Evolutionary conservation across 2,329 filamentous ascomycete genomes (phyloP).

Genomic region (Monosporascus sp.): DNA sequence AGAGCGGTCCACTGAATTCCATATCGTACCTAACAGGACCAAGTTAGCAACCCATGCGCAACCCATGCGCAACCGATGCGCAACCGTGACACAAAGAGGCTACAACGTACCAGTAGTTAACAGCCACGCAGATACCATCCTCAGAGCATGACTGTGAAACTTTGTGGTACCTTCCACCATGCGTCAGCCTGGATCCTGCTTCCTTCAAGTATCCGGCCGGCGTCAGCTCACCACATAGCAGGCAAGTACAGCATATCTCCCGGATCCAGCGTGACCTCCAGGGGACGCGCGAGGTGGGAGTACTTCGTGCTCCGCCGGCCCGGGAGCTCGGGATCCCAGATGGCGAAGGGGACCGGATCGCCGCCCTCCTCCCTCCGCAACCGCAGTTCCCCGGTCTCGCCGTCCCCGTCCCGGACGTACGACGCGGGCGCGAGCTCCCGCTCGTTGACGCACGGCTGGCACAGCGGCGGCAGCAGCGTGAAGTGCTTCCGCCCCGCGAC

Average conservation of each 20-base stretch:
- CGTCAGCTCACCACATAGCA: conserved; percentile 61
- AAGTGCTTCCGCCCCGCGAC: conserved; percentile 70
- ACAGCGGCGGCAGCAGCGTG: conserved; percentile 65
- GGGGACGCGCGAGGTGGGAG: conserved; percentile 52
- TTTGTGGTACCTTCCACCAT: conserved; percentile 60
- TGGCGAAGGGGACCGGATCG: conserved; percentile 58
- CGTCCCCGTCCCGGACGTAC: conserved; percentile 42
- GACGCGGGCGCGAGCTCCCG: conserved; percentile 48
- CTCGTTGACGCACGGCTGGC: conserved; percentile 66
- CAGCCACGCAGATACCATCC: conserved; percentile 69
- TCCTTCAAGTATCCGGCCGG: neutral
- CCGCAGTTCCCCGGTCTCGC: conserved; percentile 14
- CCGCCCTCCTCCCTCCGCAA: conserved; percentile 21
- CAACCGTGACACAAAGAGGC: neutral
- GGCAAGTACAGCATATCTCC: conserved; percentile 82
- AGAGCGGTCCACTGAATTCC: conserved; percentile 67
- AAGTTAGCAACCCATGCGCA: neutral
- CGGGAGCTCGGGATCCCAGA: conserved; percentile 67
- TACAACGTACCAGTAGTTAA: conserved; percentile 68
- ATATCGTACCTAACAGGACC: conserved; percentile 63
- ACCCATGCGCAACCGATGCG: neutral
- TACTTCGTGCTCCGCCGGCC: conserved; percentile 46
- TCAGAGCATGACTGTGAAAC: conserved; percentile 65
- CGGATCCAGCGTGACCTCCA: conserved; percentile 62
- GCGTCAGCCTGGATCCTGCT: neutral